Evolutionary conservation across 352 stramenopile species (phyloP), one percentile per base, ranked within the genome.

Genomic region (Pythium folliculosum): DNA sequence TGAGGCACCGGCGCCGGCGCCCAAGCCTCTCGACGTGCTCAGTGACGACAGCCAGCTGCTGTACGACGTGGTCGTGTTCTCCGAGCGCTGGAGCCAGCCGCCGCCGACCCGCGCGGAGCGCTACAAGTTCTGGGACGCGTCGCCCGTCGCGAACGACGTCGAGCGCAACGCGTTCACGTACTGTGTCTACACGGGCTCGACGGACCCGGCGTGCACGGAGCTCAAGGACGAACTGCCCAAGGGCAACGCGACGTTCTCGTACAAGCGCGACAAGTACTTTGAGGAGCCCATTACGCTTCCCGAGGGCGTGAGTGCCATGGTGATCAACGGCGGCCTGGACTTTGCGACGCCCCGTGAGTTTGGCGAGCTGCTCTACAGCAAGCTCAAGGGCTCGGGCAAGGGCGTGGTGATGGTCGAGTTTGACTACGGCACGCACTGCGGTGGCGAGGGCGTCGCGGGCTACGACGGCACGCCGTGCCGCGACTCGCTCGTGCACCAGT

Each of bases 281-380:
- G 7, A 55, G 47, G 40, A 47, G n/a, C 43, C 72, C 5, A 14
- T 67, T 0, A 38, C 21, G 17, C 52, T 77, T 6, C 63, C 66
- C 0, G 30, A 52, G 22, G n/a, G 69, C 43, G 65, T 53, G n/a
- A 69, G 65, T 22, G 73, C 65, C 21, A 21, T 80, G 38, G 35
- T 77, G 13, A 22, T 80, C 19, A 68, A 43, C 13, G 70, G 73
- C 16, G 53, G 52, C 0, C 40, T 80, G 27, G 73, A 80, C 62
- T 70, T 73, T 23, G 13, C 30, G 43, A 80, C 73, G 10, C 69
- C 65, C 3, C n/a, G 25, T 4, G 70, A 77, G 37, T 71, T 72
- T 43, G 70, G 57, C 4, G 48, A 65, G 37, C 52, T 66, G 9
- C 30, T 75, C n/a, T 75, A 71, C 57, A 27, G 63, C 21, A 69